Conservation (phyloP, 2,329 filamentous ascomycete genomes). For the Botryotinia globosa region DNA sequence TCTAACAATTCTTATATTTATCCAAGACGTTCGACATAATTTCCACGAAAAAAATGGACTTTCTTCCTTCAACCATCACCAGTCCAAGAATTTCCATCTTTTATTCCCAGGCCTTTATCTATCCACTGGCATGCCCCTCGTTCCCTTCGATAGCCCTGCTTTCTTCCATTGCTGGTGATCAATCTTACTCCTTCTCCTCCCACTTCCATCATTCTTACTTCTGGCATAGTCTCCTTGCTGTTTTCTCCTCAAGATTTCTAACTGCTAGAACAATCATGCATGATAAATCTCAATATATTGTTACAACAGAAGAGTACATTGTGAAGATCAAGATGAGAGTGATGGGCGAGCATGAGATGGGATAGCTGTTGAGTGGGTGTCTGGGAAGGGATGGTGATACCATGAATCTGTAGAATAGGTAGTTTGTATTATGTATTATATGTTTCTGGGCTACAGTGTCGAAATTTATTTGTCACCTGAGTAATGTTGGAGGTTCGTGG, state of each 20-base stretch:
- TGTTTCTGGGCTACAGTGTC: background rate
- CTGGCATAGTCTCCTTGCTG: background rate
- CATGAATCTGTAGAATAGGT: background rate
- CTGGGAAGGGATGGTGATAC: background rate
- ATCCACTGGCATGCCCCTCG: background rate
- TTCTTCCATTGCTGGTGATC: background rate
- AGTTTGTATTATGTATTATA: background rate
- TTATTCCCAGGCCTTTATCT: background rate
- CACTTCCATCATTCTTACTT: background rate
- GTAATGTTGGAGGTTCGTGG: background rate
- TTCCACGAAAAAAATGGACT: background rate
- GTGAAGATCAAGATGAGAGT: background rate
- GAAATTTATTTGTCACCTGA: background rate
- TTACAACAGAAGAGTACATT: background rate
- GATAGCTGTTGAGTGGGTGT: background rate
- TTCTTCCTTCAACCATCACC: background rate
- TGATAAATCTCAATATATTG: background rate
- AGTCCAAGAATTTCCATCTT: background rate
- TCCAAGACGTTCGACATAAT: background rate
- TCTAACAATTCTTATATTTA: background rate
- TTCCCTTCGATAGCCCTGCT: background rate
- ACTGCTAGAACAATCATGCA: fast-evolving
- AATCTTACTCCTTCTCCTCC: background rate
- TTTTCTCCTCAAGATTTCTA: background rate
- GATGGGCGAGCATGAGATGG: background rate